phyloP scores from a whole-genome alignment of 1,284 basidiomycete genomes.

The Porogramme epimiltina region DNA sequence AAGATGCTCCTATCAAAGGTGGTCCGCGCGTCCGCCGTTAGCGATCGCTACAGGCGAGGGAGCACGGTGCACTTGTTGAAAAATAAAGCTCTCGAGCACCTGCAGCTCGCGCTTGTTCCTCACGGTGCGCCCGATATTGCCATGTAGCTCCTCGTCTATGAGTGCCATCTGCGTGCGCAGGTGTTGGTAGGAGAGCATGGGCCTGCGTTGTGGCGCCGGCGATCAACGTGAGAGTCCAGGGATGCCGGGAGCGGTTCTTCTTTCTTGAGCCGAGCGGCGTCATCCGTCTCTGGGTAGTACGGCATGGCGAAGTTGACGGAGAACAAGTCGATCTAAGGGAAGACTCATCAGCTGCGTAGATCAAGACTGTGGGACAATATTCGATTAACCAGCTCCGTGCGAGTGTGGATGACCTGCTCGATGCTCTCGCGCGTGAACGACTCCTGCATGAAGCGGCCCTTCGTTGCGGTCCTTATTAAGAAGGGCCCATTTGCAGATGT shows the following conservation, averaged over 20 bases:
- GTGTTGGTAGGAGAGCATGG: slow-evolving; percentile 96
- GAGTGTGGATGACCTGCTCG: slow-evolving; percentile 80
- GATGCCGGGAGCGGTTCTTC: slow-evolving; percentile 24
- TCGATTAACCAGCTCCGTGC: slow-evolving; percentile 76
- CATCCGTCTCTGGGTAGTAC: slow-evolving; percentile 79
- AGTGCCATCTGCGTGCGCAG: slow-evolving; percentile 88
- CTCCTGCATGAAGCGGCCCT: slow-evolving; percentile 96
- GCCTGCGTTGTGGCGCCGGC: slow-evolving; percentile 44
- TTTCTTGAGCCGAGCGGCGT: slow-evolving; percentile 71
- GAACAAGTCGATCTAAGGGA: slow-evolving; percentile 75
- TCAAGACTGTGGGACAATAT: not conserved
- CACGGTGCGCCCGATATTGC: slow-evolving; percentile 84
- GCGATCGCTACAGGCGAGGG: no score
- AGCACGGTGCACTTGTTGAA: slow-evolving; percentile 88
- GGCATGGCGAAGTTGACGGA: slow-evolving; percentile 99
- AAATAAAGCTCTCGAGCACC: slow-evolving; percentile 93
- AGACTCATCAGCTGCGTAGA: not conserved
- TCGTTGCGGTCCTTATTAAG: no score
- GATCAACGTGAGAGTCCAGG: not conserved
- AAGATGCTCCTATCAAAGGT: slow-evolving; percentile 81
- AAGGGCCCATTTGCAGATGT: no score
- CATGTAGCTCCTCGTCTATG: slow-evolving; percentile 84
- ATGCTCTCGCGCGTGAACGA: slow-evolving; percentile 99
- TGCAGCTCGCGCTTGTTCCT: slow-evolving; percentile 92
- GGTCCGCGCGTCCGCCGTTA: slow-evolving; percentile 1